Conservation (phyloP, 768 basidiomycete genomes). For the Auricularia auricula-judae region DNA sequence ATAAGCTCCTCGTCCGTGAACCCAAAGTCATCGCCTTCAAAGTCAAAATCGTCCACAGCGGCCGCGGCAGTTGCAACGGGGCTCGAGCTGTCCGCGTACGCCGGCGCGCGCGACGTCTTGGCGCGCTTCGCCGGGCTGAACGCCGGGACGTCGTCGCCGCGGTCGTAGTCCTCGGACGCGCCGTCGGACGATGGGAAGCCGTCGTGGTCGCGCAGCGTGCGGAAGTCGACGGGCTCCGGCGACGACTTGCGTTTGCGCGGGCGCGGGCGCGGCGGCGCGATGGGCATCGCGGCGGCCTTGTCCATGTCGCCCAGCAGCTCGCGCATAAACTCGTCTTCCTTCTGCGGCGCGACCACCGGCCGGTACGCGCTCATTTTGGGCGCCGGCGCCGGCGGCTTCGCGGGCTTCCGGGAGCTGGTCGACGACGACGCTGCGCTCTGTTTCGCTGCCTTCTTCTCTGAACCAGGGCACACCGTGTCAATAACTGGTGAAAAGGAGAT, state of each 20-base stretch:
- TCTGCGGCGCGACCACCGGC: constrained; percentile 57
- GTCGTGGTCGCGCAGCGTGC: constrained; percentile 26
- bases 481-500: background rate
- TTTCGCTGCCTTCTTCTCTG: constrained; percentile 23
- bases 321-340: constrained; percentile 87
- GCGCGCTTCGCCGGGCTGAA: constrained; percentile 65
- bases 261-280: constrained; percentile 7
- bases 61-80: background rate
- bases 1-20: constrained; percentile 14
- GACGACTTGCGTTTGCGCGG: constrained; percentile 9
- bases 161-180: constrained; percentile 43
- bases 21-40: constrained; percentile 11
- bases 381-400: constrained; percentile 31
- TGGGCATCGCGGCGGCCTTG: constrained; percentile 21
- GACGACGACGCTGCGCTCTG: constrained; percentile 29
- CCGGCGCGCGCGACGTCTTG: constrained; percentile 23
- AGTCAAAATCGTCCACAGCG: constrained; percentile 1
- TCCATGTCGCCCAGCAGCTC: constrained; percentile 68
- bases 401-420: constrained; percentile 21
- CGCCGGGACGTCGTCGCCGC: constrained; percentile 39
- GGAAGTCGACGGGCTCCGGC: constrained; percentile 1
- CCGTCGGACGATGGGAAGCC: constrained; percentile 29
- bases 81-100: background rate
- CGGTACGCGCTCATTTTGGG: constrained; percentile 74
- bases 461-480: constrained; percentile 1